phyloP scores from a whole-genome alignment of 768 basidiomycete genomes.

The Heimioporus sp. region DNA sequence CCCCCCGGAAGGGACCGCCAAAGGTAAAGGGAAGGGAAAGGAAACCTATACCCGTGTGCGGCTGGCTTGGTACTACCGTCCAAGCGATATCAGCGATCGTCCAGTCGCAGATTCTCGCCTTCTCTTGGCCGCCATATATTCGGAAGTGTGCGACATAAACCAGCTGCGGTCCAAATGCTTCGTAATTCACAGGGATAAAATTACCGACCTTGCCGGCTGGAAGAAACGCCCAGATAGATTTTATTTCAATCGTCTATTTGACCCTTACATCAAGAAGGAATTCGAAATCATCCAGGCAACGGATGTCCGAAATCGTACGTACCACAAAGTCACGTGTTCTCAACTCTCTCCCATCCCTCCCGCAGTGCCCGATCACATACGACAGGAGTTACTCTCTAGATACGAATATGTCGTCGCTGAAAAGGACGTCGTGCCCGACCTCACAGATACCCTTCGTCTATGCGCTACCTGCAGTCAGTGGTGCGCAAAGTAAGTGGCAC shows the following conservation, averaged over 20 bases:
- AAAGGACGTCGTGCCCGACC: slow-evolving; percentile 87
- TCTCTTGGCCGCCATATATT: slow-evolving; percentile 93
- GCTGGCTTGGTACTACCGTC: slow-evolving; percentile 95
- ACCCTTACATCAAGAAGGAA: slow-evolving; percentile 97
- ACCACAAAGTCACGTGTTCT: slow-evolving; percentile 22
- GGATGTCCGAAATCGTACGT: slow-evolving; percentile 86
- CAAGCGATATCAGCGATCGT: slow-evolving; percentile 92
- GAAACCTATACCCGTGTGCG: slow-evolving; percentile 80
- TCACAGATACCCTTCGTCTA: slow-evolving; percentile 80
- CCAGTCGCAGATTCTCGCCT: slow-evolving; percentile 88
- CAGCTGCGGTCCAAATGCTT: slow-evolving; percentile 91
- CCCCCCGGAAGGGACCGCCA: slow-evolving; percentile 70
- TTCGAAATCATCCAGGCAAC: slow-evolving; percentile 91
- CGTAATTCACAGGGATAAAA: slow-evolving; percentile 94
- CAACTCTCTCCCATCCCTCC: slow-evolving; percentile 6
- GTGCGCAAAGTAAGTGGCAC: slow-evolving; percentile 74
- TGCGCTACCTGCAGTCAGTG: slow-evolving; percentile 86
- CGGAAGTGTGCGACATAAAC: slow-evolving; percentile 92
- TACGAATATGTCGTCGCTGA: slow-evolving; percentile 97
- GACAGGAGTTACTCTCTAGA: slow-evolving; percentile 69
- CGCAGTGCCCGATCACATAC: slow-evolving; percentile 78
- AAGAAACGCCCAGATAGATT: slow-evolving; percentile 94
- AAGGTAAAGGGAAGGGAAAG: slow-evolving; percentile 63
- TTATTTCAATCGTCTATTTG: slow-evolving; percentile 94
- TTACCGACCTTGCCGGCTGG: slow-evolving; percentile 89